Evolutionary conservation across 2,329 filamentous ascomycete species (phyloP).

Genomic region (Alternaria gaisen): DNA sequence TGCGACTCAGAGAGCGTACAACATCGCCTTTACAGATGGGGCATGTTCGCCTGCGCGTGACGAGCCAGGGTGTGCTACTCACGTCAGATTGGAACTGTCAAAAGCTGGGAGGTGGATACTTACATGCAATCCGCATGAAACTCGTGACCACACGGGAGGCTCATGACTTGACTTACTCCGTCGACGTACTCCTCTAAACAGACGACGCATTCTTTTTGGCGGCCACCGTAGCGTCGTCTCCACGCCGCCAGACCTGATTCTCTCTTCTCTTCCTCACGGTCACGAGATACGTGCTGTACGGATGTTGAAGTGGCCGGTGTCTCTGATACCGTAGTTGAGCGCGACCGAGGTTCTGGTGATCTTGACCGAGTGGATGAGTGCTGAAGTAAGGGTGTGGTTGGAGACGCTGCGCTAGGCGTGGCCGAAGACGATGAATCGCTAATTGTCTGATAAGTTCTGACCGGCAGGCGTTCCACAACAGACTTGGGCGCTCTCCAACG

Average conservation of each 20-base stretch:
- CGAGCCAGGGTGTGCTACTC: conserved; percentile 90
- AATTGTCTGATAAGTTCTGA: conserved; percentile 93
- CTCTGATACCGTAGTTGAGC: conserved; percentile 71
- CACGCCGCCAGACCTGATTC: conserved; percentile 60
- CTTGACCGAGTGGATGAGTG: conserved; percentile 36
- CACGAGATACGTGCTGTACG: conserved; percentile 34
- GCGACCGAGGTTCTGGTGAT: conserved; percentile 63
- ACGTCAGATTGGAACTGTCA: conserved; percentile 27
- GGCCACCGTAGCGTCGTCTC: conserved; percentile 68
- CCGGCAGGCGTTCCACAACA: conserved; percentile 91
- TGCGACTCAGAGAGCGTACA: conserved; percentile 62
- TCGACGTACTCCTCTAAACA: conserved; percentile 97
- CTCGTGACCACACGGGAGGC: conserved; percentile 94
- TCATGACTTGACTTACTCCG: conserved; percentile 95
- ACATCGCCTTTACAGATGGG: conserved; percentile 99
- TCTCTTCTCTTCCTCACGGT: conserved; percentile 62
- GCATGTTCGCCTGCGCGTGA: conserved; percentile 93
- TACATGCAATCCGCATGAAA: conserved; percentile 99
- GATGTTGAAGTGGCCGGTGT: conserved; percentile 54
- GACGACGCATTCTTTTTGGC: conserved; percentile 89
- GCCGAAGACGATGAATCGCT: conserved; percentile 66
- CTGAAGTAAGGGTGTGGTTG: conserved; percentile 82
- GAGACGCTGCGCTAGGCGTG: conserved; percentile 71
- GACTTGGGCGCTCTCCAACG: conserved; percentile 98
- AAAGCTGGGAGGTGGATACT: conserved; percentile 57